Conservation (phyloP, 306 rosid species). For the Vicia villosa region DNA sequence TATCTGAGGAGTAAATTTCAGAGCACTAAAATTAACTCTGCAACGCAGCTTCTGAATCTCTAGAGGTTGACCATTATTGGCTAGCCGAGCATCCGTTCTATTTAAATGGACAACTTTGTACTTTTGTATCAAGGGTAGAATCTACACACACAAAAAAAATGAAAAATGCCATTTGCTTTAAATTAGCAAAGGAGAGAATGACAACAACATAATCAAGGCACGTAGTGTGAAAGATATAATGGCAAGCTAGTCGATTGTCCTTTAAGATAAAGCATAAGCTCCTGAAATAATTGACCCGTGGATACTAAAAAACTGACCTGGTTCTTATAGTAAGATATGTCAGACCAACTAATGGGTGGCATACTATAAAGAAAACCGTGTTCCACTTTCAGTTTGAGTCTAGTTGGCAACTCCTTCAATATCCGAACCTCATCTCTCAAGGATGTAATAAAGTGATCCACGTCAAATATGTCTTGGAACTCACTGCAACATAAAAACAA, state of each 20-base stretch:
- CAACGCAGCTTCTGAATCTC: slow-evolving; percentile 93
- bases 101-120: slow-evolving; percentile 92
- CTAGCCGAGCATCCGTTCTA: slow-evolving; percentile 93
- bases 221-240: background rate
- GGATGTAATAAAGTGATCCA: slow-evolving; percentile 92
- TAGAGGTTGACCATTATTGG: slow-evolving; percentile 86
- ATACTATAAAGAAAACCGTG: slow-evolving; percentile 67
- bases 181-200: slow-evolving; percentile 21
- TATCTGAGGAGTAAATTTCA: slow-evolving; percentile 92
- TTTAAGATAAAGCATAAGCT: slow-evolving; percentile 12
- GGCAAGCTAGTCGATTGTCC: slow-evolving; percentile 3
- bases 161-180: slow-evolving; percentile 21
- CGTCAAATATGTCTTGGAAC: slow-evolving; percentile 89
- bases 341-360: slow-evolving; percentile 99
- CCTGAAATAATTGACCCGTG: background rate
- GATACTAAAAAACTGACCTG: slow-evolving; percentile 58
- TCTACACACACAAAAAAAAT: slow-evolving; percentile 43
- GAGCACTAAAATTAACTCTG: slow-evolving; percentile 87
- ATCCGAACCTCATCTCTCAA: slow-evolving; percentile 95
- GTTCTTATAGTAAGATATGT: slow-evolving; percentile 77
- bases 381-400: slow-evolving; percentile 79
- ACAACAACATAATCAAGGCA: slow-evolving; percentile 12
- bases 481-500: slow-evolving; percentile 58
- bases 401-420: slow-evolving; percentile 92
- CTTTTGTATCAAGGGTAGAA: slow-evolving; percentile 86